Percentiles rank a stretch among this genome's conserved stretches.
These are phyloP conservation scores for Starmerella asiatica DNA, from an alignment of 805 yeast genomes.

Conservation along the genomic window DNA sequence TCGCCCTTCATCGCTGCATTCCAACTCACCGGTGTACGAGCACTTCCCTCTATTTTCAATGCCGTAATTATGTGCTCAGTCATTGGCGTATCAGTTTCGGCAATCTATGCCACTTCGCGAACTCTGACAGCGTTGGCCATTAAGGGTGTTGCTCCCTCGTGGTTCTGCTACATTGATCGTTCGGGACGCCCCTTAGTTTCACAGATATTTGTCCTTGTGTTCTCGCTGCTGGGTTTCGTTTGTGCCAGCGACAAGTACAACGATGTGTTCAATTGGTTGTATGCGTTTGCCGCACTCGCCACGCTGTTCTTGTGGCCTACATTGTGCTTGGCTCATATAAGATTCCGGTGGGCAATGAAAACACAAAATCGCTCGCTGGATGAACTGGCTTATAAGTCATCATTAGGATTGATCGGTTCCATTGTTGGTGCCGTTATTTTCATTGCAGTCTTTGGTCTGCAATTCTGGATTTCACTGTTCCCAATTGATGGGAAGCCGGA, in stretches of 20 bases:
- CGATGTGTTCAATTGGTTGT: slow-evolving; percentile 17
- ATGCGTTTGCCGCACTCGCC: slow-evolving; percentile 14
- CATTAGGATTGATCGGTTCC: slow-evolving; percentile 57
- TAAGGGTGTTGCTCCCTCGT: slow-evolving; percentile 47
- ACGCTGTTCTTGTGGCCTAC: slow-evolving; percentile 14
- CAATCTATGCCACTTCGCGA: slow-evolving; percentile 56
- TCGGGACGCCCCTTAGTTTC: slow-evolving; percentile 66
- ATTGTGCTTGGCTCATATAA: slow-evolving; percentile 6
- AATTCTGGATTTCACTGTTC: slow-evolving; percentile 67
- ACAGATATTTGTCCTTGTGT: slow-evolving; percentile 31
- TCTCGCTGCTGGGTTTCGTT: slow-evolving; percentile 45
- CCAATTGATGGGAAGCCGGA: slow-evolving; percentile 37
- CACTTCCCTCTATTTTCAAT: slow-evolving; percentile 58
- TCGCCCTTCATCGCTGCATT: slow-evolving; percentile 83
- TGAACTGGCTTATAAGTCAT: slow-evolving; percentile 53
- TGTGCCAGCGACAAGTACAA: slow-evolving; percentile 36
- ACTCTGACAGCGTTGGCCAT: slow-evolving; percentile 50
- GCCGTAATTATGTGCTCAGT: slow-evolving; percentile 63
- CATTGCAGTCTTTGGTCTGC: slow-evolving; percentile 49
- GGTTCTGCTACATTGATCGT: slow-evolving; percentile 54
- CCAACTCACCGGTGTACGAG: slow-evolving; percentile 46
- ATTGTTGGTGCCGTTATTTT: slow-evolving; percentile 45
- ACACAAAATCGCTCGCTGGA: slow-evolving; percentile 51
- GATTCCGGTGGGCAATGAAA: slow-evolving; percentile 43
- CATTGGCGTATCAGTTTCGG: slow-evolving; percentile 61